phyloP scores from a whole-genome alignment of 2,329 filamentous ascomycete species.

The Penicillium fuscoglaucum region DNA sequence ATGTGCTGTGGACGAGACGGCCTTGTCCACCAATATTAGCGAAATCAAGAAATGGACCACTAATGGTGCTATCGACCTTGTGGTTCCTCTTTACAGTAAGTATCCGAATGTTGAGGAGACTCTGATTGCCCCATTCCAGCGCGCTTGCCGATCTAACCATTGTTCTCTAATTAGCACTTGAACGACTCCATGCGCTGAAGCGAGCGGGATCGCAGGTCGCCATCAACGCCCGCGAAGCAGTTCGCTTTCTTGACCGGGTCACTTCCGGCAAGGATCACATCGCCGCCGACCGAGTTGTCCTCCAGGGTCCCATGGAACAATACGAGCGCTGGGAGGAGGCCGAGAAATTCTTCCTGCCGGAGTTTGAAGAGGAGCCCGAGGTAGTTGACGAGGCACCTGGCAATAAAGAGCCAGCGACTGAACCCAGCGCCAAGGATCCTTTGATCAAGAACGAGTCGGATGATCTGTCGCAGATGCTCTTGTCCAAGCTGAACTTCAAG shows the following conservation, averaged over 20 bases:
- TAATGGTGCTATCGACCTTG: constrained; percentile 50
- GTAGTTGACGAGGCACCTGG: constrained; percentile 20
- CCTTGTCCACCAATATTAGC: constrained; percentile 53
- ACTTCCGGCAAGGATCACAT: constrained; percentile 50
- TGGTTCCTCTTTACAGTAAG: constrained; percentile 55
- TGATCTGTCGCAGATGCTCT: constrained; percentile 49
- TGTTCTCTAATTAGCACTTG: constrained; percentile 40
- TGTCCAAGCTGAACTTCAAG: constrained; percentile 51
- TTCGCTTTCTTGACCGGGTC: constrained; percentile 54
- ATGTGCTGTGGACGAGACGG: constrained; percentile 56
- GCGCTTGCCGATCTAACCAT: constrained; percentile 17
- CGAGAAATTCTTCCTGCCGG: constrained; percentile 47
- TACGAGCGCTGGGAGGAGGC: constrained; percentile 50
- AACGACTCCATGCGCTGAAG: constrained; percentile 49
- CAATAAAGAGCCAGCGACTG: constrained; percentile 20
- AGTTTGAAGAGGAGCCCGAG: constrained; percentile 45
- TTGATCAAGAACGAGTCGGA: constrained; percentile 26
- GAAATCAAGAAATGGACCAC: constrained; percentile 56
- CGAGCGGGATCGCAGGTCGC: constrained; percentile 49
- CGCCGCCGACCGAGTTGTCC: constrained; percentile 43
- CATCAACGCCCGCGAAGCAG: constrained; percentile 53
- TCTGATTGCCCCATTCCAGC: constrained; percentile 2
- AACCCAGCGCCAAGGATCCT: constrained; percentile 21
- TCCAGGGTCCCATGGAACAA: constrained; percentile 53
- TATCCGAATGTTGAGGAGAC: constrained; percentile 2